phyloP scores from a whole-genome alignment of 2,329 filamentous ascomycete species.

The Dendryphion nanum region DNA sequence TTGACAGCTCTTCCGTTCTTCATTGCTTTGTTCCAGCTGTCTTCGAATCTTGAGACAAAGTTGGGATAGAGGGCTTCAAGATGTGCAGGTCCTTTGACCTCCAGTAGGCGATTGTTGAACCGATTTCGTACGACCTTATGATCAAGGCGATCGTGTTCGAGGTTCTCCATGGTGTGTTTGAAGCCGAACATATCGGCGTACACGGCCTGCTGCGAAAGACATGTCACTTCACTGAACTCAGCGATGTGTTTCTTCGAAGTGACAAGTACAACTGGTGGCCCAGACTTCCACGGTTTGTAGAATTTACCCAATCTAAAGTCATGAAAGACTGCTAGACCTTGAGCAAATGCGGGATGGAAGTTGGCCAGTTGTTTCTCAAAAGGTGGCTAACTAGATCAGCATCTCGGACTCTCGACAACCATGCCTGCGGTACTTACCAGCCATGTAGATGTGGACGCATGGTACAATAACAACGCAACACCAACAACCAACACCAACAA shows the following conservation, averaged over 20 bases:
- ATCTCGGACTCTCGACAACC: no score
- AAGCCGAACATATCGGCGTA: slow-evolving; percentile 21
- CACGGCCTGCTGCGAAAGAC: slow-evolving; percentile 14
- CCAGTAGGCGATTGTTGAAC: slow-evolving; percentile 9
- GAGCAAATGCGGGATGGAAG: no score
- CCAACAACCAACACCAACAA: no score
- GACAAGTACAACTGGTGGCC: slow-evolving; percentile 5
- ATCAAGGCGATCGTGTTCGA: slow-evolving; percentile 11
- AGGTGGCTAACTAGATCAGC: no score
- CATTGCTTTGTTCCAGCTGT: slow-evolving; percentile 1
- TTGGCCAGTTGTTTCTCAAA: no score
- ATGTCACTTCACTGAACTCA: slow-evolving; percentile 9
- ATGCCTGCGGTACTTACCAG: no score
- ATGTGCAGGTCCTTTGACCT: slow-evolving; percentile 6
- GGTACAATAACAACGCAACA: no score
- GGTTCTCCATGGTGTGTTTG: slow-evolving; percentile 13
- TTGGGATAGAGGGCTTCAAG: slow-evolving; percentile 4
- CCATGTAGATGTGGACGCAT: no score
- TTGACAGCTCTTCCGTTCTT: background rate
- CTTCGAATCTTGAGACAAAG: slow-evolving; percentile 3
- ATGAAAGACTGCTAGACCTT: no score
- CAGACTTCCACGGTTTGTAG: slow-evolving; percentile 12
- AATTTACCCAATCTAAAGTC: no score
- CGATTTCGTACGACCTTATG: slow-evolving; percentile 3
- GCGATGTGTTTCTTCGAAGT: slow-evolving; percentile 10